Percentiles rank a stretch among this genome's conserved stretches.
phyloP scores from a whole-genome alignment of 2,329 filamentous ascomycete genomes.

The Colletotrichum spaethianum region DNA sequence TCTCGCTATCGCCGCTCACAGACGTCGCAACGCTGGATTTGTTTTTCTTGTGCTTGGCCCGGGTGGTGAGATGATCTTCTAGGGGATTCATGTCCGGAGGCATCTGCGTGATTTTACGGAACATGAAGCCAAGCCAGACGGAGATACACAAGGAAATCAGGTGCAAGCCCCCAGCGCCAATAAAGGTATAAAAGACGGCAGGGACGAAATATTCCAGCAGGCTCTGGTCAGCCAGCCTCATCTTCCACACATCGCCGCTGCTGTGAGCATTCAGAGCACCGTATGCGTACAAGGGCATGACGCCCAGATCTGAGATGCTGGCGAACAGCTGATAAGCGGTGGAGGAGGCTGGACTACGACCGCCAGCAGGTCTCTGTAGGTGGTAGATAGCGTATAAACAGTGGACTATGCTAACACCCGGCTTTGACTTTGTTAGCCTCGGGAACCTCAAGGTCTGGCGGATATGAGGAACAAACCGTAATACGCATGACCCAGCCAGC shows the following conservation, averaged over 20 bases:
- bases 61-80: constrained; percentile 86
- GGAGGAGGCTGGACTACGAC: constrained; percentile 82
- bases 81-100: constrained; percentile 97
- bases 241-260: constrained; percentile 72
- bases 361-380: constrained; percentile 77
- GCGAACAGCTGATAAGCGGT: constrained; percentile 93
- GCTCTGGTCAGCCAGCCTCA: constrained; percentile 71
- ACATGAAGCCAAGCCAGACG: constrained; percentile 82
- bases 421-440: constrained; percentile 63
- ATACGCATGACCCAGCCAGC: constrained; percentile 84
- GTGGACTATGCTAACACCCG: constrained; percentile 80
- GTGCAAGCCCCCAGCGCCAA: constrained; percentile 77
- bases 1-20: constrained; percentile 65
- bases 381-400: constrained; percentile 87
- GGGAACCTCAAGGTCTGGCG: not conserved
- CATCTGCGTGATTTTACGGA: constrained; percentile 84
- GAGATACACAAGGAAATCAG: constrained; percentile 78
- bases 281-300: constrained; percentile 70
- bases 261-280: constrained; percentile 63
- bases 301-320: constrained; percentile 75
- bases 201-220: constrained; percentile 74
- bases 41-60: constrained; percentile 81
- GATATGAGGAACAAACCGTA: constrained; percentile 69
- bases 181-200: constrained; percentile 77
- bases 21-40: constrained; percentile 68